phyloP scores from a whole-genome alignment of 164 flowering plant species.

The Houttuynia cordata region DNA sequence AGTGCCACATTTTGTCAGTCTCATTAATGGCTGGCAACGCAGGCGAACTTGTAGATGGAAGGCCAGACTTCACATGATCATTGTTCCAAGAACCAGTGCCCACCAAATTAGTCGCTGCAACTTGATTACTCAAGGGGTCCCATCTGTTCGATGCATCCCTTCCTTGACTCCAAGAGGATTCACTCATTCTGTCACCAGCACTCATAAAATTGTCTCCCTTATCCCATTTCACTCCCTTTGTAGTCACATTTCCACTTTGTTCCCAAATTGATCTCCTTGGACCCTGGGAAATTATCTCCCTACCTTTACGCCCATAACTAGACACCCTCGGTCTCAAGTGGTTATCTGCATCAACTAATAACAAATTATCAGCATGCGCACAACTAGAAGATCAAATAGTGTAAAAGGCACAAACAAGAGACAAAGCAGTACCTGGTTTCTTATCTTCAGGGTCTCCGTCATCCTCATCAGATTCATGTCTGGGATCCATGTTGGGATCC shows the following conservation, averaged over 20 bases:
- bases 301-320: constrained; percentile 36
- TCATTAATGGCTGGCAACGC: constrained; percentile 36
- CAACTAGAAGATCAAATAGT: neutral
- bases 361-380: neutral
- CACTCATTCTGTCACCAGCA: constrained; percentile 25
- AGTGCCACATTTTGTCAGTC: constrained; percentile 80
- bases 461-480: constrained; percentile 75
- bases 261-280: constrained; percentile 34
- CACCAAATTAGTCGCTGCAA: constrained; percentile 7
- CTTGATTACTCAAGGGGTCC: constrained; percentile 21
- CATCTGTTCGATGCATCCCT: constrained; percentile 22
- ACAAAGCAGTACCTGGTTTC: constrained; percentile 36
- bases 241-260: constrained; percentile 28
- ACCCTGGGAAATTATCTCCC: constrained; percentile 47
- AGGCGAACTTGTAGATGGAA: constrained; percentile 15
- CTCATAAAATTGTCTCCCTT: constrained; percentile 20
- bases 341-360: constrained; percentile 27
- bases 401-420: neutral
- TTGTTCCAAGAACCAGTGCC: constrained; percentile 20
- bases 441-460: constrained; percentile 43
- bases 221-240: constrained; percentile 24
- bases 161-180: constrained; percentile 33
- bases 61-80: constrained; percentile 13
- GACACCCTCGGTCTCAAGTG: constrained; percentile 34
- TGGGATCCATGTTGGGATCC: constrained; percentile 94